phyloP scores from a whole-genome alignment of 768 basidiomycete species.

The Pleurotus eryngii region DNA sequence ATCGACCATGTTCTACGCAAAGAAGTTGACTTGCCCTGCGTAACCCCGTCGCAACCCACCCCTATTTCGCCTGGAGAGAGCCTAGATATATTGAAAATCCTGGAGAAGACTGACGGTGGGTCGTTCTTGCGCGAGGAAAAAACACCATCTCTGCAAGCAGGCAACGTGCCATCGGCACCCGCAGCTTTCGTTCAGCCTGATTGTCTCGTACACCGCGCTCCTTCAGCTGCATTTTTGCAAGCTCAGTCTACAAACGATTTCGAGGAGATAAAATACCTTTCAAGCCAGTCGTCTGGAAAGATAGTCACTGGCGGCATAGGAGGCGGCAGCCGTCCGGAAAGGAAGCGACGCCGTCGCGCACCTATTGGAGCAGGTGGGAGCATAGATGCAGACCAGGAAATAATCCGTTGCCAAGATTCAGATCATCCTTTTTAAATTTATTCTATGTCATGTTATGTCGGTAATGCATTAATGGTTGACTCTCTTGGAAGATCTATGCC shows the following conservation, averaged over 20 bases:
- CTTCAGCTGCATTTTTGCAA: slow-evolving; percentile 60
- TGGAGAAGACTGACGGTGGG: slow-evolving; percentile 69
- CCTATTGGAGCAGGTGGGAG: not conserved
- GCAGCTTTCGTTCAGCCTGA: slow-evolving; percentile 40
- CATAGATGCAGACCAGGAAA: not conserved
- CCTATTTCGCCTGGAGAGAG: slow-evolving; percentile 88
- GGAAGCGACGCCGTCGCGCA: slow-evolving; percentile 5
- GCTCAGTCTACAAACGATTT: slow-evolving; percentile 77
- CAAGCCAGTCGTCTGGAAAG: slow-evolving; percentile 47
- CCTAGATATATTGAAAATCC: slow-evolving; percentile 61
- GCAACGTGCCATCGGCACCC: slow-evolving; percentile 41
- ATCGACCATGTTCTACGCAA: slow-evolving; percentile 88
- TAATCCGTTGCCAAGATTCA: not conserved
- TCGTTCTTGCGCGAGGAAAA: slow-evolving; percentile 57
- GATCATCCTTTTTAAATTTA: not conserved
- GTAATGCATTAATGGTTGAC: not conserved
- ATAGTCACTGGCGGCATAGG: slow-evolving; percentile 32
- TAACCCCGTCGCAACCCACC: slow-evolving; percentile 86
- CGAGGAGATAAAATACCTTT: slow-evolving; percentile 66
- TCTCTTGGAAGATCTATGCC: no score
- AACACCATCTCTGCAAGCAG: slow-evolving; percentile 8
- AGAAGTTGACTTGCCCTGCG: slow-evolving; percentile 94
- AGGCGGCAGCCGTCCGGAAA: slow-evolving; percentile 17
- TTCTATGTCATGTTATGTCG: not conserved
- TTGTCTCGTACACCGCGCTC: slow-evolving; percentile 64